phyloP scores from a whole-genome alignment of 1,284 basidiomycete genomes.

The Ustilago hordei region DNA sequence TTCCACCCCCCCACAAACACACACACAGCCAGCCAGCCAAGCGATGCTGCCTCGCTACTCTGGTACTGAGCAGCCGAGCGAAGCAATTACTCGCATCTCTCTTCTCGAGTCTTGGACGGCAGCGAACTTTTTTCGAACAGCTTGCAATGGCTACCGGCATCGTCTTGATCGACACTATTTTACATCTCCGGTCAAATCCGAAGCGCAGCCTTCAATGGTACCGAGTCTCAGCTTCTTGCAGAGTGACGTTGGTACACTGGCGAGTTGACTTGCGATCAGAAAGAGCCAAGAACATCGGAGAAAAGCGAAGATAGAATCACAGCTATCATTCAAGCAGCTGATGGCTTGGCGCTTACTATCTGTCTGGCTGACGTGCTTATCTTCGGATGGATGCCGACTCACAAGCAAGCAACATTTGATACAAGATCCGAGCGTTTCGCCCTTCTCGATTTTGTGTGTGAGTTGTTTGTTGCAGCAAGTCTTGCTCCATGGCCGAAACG shows the following conservation, averaged over 20 bases:
- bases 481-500: background rate
- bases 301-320: constrained; percentile 1
- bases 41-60: too few species aligned
- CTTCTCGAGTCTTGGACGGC: constrained; percentile 1
- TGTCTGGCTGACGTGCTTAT: background rate
- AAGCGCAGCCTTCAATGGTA: background rate
- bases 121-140: constrained; percentile 1
- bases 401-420: too few species aligned
- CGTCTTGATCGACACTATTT: background rate
- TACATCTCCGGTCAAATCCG: background rate
- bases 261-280: background rate
- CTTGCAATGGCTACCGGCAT: background rate
- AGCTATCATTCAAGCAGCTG: constrained; percentile 3
- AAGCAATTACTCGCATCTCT: constrained; percentile 12
- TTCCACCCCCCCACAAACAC: too few species aligned
- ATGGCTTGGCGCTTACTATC: constrained; percentile 5
- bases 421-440: background rate
- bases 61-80: constrained; percentile 16
- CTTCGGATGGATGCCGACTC: constrained; percentile 1
- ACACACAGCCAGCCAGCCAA: too few species aligned
- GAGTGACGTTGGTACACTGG: background rate
- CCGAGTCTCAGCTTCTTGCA: background rate
- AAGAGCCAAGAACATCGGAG: background rate
- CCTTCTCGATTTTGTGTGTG: too few species aligned
- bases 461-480: background rate